Percentiles rank a stretch among this genome's conserved stretches.
phyloP scores from a whole-genome alignment of 2,329 filamentous ascomycete species.

The Aspergillus awamori region DNA sequence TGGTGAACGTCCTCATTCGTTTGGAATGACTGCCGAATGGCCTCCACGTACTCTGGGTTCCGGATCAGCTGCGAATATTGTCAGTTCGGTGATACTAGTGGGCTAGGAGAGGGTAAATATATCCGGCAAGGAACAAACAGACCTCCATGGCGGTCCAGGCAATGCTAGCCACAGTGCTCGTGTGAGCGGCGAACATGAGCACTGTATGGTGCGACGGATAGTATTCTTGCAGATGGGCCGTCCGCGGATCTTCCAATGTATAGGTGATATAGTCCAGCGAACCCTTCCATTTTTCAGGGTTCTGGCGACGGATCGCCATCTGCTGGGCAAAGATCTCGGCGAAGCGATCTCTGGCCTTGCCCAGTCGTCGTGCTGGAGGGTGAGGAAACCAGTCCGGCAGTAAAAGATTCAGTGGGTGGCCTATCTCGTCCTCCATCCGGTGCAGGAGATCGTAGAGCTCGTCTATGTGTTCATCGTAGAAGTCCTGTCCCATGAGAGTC shows the following conservation, averaged over 20 bases:
- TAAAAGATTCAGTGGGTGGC: not conserved
- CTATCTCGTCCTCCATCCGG: constrained; percentile 4
- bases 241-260: constrained; percentile 6
- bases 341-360: not conserved
- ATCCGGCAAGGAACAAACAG: not conserved
- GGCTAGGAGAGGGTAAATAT: not conserved
- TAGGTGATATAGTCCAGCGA: constrained; percentile 11
- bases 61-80: not conserved
- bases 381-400: not conserved
- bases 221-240: constrained; percentile 2
- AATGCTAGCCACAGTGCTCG: constrained; percentile 9
- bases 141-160: constrained; percentile 9
- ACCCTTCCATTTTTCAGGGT: constrained; percentile 1
- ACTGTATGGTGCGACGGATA: constrained; percentile 7
- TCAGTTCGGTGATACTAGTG: not conserved
- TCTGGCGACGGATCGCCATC: not conserved
- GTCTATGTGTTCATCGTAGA: constrained; percentile 6
- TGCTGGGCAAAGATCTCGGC: not conserved
- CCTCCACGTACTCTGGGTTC: not conserved
- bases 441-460: constrained; percentile 8
- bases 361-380: not conserved
- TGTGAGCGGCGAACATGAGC: constrained; percentile 11
- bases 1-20: not conserved
- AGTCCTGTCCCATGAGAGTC: constrained; percentile 6
- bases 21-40: not conserved